phyloP scores from a whole-genome alignment of 2,329 filamentous ascomycete species.

The Diplodia seriata region DNA sequence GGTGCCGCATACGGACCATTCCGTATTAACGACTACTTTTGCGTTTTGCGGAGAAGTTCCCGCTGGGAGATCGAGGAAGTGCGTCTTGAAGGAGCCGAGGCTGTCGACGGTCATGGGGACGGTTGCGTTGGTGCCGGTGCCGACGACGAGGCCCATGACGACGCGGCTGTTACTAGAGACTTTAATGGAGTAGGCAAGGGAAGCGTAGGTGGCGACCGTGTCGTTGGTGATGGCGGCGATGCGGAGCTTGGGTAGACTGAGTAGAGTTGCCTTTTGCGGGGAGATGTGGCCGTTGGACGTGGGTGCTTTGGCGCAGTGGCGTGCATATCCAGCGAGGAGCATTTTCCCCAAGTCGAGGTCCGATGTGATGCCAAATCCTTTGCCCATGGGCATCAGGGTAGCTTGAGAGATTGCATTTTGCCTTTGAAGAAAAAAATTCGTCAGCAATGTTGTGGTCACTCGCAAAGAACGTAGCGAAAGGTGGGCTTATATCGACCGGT shows the following conservation, averaged over 20 bases:
- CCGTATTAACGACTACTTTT: slow-evolving; percentile 79
- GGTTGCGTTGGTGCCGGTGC: slow-evolving; percentile 82
- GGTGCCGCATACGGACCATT: slow-evolving; percentile 82
- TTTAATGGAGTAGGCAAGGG: slow-evolving; percentile 75
- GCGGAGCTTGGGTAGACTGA: slow-evolving; percentile 66
- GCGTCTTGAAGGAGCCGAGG: slow-evolving; percentile 69
- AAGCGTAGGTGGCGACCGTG: slow-evolving; percentile 78
- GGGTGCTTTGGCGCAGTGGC: slow-evolving; percentile 56
- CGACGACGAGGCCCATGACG: slow-evolving; percentile 80
- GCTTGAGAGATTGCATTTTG: slow-evolving; percentile 69
- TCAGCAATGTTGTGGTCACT: slow-evolving; percentile 27
- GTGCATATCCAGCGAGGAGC: slow-evolving; percentile 65
- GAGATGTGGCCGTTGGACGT: slow-evolving; percentile 29
- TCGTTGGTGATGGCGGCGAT: slow-evolving; percentile 83
- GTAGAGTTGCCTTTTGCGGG: slow-evolving; percentile 30
- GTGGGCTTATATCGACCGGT: background rate
- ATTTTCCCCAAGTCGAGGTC: slow-evolving; percentile 67
- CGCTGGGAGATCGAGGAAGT: slow-evolving; percentile 51
- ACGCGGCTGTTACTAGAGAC: slow-evolving; percentile 68
- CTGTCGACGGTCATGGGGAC: slow-evolving; percentile 71
- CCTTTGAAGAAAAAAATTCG: slow-evolving; percentile 38
- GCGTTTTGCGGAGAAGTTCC: slow-evolving; percentile 41
- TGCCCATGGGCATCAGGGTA: slow-evolving; percentile 72
- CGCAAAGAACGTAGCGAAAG: slow-evolving; percentile 34
- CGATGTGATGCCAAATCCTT: slow-evolving; percentile 70